Evolutionary conservation across 306 rosid species (phyloP).

Genomic region (Vigna unguiculata): DNA sequence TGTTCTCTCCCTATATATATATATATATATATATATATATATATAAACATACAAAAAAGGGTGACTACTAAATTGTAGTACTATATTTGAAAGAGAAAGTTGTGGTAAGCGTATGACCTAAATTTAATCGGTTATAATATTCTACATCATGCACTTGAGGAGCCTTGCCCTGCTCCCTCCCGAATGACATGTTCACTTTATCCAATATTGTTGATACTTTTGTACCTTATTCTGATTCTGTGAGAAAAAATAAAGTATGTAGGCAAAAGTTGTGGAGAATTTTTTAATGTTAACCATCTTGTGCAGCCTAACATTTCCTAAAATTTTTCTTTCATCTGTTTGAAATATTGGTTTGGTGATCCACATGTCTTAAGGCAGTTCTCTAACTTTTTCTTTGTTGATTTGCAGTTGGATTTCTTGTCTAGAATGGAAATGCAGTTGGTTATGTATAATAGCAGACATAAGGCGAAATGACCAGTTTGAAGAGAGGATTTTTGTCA

Average conservation of each 20-base stretch:
- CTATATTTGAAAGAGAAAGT: background rate
- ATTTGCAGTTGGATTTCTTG: slow-evolving; percentile 40
- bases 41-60: too few relatives aligned
- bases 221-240: slow-evolving; percentile 1
- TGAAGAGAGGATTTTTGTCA: background rate
- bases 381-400: background rate
- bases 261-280: background rate
- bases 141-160: too few relatives aligned
- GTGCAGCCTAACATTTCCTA: background rate
- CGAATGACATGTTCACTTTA: background rate
- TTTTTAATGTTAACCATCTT: background rate
- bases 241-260: background rate
- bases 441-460: slow-evolving; percentile 34
- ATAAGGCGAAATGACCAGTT: slow-evolving; percentile 30
- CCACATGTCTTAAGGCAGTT: background rate
- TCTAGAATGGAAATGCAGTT: slow-evolving; percentile 33
- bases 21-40: too few relatives aligned
- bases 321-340: background rate
- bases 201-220: slow-evolving; percentile 3
- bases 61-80: background rate
- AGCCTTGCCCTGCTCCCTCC: too few relatives aligned
- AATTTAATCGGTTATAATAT: too few relatives aligned
- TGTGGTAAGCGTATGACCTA: too few relatives aligned
- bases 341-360: background rate
- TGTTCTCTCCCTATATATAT: too few relatives aligned